Base-by-base conservation (phyloP, 2,329 filamentous ascomycete species). In the Golovinomyces cichoracearum region DNA sequence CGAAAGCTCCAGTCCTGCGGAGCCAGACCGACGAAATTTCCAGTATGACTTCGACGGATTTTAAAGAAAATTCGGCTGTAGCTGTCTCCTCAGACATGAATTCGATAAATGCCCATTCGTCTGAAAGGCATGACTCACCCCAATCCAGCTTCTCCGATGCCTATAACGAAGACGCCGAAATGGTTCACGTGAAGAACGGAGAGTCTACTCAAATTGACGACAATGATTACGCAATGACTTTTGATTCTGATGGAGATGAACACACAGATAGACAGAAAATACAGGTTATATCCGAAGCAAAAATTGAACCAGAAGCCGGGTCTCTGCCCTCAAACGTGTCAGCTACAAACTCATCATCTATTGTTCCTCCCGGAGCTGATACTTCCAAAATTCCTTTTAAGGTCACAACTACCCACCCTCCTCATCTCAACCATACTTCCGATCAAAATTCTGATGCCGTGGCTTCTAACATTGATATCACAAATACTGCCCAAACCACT, bases 11-110 rank as follows among this genome's bases (percentile, higher is more conserved):
- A 50, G 72, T 83, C 49, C 67, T 82, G 58, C 71, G 76, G 60
- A 22, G 78, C 60, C 76, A 80, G 64, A 82, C 75, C 72, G 77
- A 83, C 63, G 74, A 76, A 49, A 65, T 72, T 56, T 79, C 80
- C 67, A 77, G 78, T 64, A 75, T 79, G 61, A 74, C 74, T 49
- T 68, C 74, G 48, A 70, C 69, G 53, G 73, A 74, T 61, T 66
- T 71, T 66, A 58, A 61, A 59, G 51, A 44, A 41, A 51, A 49
- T 27, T 47, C 53, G 35, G 50, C 45, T 48, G 52, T 52, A 50
- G 47, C 52, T 44, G 50, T 51, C 13, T 26, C 53, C 7, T 48
- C 51, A 49, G 50, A 54, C 45, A 23, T 50, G 6, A 47, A 45
- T 21, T 17, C 45, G 31, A 46, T 9, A 15, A 38, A 22, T 27